These are phyloP conservation scores for Penicillium waksmanii DNA, from an alignment of 495 filamentous ascomycete genomes.

Conservation along the genomic window DNA sequence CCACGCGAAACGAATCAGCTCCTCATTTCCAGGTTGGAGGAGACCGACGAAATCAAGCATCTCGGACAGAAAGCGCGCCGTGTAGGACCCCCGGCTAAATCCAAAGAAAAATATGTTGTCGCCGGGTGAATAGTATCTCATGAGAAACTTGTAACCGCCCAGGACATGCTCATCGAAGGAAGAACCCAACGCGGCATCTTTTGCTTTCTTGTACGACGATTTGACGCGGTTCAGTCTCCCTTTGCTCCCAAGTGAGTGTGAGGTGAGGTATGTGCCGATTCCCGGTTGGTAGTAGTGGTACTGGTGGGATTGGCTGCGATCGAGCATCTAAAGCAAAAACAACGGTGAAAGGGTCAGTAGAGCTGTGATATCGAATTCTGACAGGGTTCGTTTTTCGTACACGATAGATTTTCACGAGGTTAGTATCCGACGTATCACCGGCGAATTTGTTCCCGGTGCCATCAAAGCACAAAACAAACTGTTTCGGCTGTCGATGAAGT, in stretches of 20 bases:
- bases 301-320: slow-evolving; percentile 52
- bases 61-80: slow-evolving; percentile 79
- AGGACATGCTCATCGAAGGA: slow-evolving; percentile 82
- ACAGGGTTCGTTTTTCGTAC: slow-evolving; percentile 22
- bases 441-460: slow-evolving; percentile 86
- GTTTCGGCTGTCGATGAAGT: slow-evolving; percentile 33
- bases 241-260: slow-evolving; percentile 65
- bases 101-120: slow-evolving; percentile 82
- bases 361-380: neutral
- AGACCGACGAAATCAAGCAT: slow-evolving; percentile 84
- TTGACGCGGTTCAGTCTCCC: slow-evolving; percentile 62
- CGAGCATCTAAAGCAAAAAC: slow-evolving; percentile 44
- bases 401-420: slow-evolving; percentile 82
- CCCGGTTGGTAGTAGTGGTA: slow-evolving; percentile 59
- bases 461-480: slow-evolving; percentile 82
- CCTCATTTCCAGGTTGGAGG: slow-evolving; percentile 78
- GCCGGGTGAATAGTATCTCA: slow-evolving; percentile 78
- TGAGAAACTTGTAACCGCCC: slow-evolving; percentile 82
- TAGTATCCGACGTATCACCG: slow-evolving; percentile 78
- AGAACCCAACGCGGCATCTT: slow-evolving; percentile 79
- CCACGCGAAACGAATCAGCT: slow-evolving; percentile 84
- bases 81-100: slow-evolving; percentile 82
- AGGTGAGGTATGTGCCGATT: slow-evolving; percentile 79
- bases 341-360: neutral
- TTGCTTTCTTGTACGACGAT: slow-evolving; percentile 76